A percentile compares a stretch with the other conserved stretches of the same genome.
Conservation (phyloP, 169 alveolate species). For the Eimeria acervulina region DNA sequence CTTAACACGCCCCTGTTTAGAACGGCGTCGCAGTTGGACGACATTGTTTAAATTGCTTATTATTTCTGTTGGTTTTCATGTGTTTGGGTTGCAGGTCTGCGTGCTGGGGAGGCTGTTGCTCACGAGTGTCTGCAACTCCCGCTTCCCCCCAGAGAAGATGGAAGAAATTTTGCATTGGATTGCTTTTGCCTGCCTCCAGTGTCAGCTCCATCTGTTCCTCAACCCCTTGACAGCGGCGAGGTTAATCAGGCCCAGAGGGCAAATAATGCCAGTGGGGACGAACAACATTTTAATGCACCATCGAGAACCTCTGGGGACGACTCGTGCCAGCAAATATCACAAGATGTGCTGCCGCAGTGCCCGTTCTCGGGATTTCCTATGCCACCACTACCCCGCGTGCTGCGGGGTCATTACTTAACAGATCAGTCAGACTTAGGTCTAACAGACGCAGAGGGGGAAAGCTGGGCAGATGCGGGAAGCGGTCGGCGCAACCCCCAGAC, state of each 20-base stretch:
- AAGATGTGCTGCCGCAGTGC: slow-evolving; percentile 63
- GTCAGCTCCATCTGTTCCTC: not conserved
- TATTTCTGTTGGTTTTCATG: not conserved
- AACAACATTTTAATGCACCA: not conserved
- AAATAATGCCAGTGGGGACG: not conserved
- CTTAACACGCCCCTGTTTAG: not conserved
- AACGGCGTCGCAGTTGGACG: not conserved
- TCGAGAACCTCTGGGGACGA: not conserved
- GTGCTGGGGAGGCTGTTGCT: slow-evolving; percentile 83
- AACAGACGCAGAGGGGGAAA: slow-evolving; percentile 80
- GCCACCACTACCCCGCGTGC: slow-evolving; percentile 73
- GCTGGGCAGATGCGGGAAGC: slow-evolving; percentile 51
- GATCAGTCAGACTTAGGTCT: slow-evolving; percentile 81
- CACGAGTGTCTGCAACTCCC: slow-evolving; percentile 83
- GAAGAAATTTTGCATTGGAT: slow-evolving; percentile 73
- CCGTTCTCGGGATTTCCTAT: slow-evolving; percentile 83
- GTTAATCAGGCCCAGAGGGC: not conserved
- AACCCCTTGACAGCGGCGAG: not conserved
- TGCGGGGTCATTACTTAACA: slow-evolving; percentile 79
- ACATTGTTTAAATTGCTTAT: not conserved
- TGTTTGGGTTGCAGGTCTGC: slow-evolving; percentile 65
- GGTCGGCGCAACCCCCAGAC: slow-evolving; percentile 62
- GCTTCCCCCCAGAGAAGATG: slow-evolving; percentile 83
- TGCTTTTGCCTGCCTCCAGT: slow-evolving; percentile 67
- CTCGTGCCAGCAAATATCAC: not conserved